Base-by-base conservation (phyloP, 1,284 basidiomycete genomes). In the Puccinia sorghi region DNA sequence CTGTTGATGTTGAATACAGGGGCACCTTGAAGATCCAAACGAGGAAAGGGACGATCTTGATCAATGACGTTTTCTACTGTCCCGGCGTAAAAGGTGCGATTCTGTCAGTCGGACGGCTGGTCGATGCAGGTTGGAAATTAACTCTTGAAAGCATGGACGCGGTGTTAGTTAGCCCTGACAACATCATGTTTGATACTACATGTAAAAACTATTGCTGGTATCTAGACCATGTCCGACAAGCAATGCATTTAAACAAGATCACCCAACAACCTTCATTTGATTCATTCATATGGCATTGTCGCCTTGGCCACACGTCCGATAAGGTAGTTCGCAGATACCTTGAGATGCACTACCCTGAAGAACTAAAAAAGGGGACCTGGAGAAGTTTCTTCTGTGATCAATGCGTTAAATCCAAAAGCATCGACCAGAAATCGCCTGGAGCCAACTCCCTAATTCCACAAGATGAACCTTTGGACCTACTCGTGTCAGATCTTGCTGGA, bases 191-290 rank as follows among this genome's bases (percentile, higher is more conserved):
- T 22, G 11, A 7, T 22, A 71, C 46, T 3, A 9, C 9, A 3
- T 71, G 39, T 39, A 41, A 39, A 27, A 71, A 71, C 13, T 41
- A 22, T 15, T 71, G 69, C 37, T 71, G 69, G 69, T 52, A 3
- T 25, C 0, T 71, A 3, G n/a, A 7, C 1, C 25, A 48, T 12
- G 7, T 11, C 12, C 43, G n/a, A 1, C 5, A 5, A 5, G 39
- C n/a, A 6, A 57, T 56, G 3, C 8, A 56, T 46, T 1, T 67
- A 0, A 71, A 71, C 13, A 71, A 71, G 39, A n/a, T 71, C 17
- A 52, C 43, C 13, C 43, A 54, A 43, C 12, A 20, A 9, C 69
- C 69, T 0, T 56, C 37, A 0, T 56, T 56, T 37, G 69, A 56
- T 41, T 15, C 69, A 0, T 54, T 12, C 27, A 3, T 56, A 7